These are phyloP conservation scores for Giardia muris DNA, from an alignment of 208 protist species.

Conservation along the genomic window DNA sequence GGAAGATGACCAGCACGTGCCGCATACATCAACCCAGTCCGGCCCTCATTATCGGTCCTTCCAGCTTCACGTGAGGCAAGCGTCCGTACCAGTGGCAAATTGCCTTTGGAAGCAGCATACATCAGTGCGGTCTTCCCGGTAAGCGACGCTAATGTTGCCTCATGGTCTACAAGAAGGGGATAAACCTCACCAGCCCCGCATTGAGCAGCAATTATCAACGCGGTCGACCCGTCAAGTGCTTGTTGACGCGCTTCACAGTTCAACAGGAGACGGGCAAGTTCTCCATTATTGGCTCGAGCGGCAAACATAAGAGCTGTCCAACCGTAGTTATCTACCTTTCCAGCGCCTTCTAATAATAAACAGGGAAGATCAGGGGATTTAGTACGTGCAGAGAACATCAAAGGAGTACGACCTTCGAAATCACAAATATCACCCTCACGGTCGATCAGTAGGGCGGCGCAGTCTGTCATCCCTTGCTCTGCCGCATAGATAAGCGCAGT, in stretches of 20 bases:
- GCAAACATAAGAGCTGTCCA: neutral
- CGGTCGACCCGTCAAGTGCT: neutral
- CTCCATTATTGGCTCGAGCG: neutral
- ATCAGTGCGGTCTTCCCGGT: neutral
- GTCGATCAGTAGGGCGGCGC: neutral
- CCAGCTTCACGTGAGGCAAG: neutral
- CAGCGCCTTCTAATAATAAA: neutral
- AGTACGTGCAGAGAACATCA: neutral
- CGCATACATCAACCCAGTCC: neutral
- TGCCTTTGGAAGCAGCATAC: neutral
- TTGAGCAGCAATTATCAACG: neutral
- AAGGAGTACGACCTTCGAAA: neutral
- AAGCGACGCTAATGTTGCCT: neutral
- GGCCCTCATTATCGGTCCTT: neutral
- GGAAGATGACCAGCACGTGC: neutral
- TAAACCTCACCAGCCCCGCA: neutral
- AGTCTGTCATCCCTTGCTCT: neutral
- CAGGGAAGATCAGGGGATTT: neutral
- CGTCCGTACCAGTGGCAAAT: neutral
- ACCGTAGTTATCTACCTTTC: slow-evolving; percentile 7
- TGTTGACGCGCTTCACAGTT: neutral
- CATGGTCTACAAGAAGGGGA: neutral
- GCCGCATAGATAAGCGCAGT: neutral
- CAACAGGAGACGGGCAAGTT: neutral
- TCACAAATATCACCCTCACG: neutral